phyloP scores from a whole-genome alignment of 306 rosid species.

The Acmispon strigosus region DNA sequence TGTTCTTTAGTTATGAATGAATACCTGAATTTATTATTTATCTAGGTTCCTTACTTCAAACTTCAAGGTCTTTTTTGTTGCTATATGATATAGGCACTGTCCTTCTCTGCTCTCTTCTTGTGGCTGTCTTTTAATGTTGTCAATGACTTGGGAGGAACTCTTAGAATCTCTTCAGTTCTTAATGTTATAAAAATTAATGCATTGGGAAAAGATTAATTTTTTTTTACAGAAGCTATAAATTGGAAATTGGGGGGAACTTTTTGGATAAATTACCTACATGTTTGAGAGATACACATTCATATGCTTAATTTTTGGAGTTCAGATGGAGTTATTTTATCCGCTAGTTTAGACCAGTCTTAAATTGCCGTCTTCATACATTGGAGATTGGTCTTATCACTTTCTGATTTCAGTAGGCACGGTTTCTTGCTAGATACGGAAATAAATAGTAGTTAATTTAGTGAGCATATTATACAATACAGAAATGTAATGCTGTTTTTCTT shows the following conservation, averaged over 20 bases:
- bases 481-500: no score
- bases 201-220: no score
- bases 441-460: no score
- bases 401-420: no score
- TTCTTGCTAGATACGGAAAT: no score
- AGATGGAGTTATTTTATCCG: not conserved
- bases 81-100: not conserved
- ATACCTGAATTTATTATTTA: not conserved
- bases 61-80: not conserved
- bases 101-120: not conserved
- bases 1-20: not conserved
- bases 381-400: no score
- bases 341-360: not conserved
- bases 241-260: not conserved
- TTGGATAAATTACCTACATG: not conserved
- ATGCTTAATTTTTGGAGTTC: not conserved
- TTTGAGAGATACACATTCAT: not conserved
- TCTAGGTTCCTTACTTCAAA: not conserved
- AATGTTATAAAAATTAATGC: not conserved
- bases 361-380: no score
- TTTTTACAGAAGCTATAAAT: not conserved
- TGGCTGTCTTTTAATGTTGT: not conserved
- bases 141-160: not conserved
- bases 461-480: no score
- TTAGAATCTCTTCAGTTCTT: not conserved